phyloP scores from a whole-genome alignment of 345 rosid genomes.

The Syzygium grande region DNA sequence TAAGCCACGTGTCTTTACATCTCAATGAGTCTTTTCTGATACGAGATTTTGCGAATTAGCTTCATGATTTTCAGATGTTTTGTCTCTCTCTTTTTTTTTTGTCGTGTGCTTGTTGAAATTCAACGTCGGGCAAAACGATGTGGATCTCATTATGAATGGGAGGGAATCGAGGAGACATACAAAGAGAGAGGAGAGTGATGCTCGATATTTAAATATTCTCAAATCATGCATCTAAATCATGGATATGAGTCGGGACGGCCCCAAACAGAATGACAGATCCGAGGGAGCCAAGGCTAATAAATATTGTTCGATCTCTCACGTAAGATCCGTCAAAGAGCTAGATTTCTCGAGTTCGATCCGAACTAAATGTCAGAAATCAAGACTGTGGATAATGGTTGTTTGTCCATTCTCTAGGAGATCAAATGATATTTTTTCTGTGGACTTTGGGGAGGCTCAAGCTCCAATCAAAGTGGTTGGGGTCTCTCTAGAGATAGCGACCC shows the following conservation, averaged over 20 bases:
- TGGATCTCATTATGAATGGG: too few species aligned
- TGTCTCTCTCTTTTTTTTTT: too few species aligned
- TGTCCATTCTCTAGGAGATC: not conserved
- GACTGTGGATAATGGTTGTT: not conserved
- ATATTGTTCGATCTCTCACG: rapidly evolving
- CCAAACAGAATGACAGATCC: not conserved
- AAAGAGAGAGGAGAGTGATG: too few species aligned
- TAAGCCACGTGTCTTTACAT: not conserved
- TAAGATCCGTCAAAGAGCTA: not conserved
- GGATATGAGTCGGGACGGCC: rapidly evolving
- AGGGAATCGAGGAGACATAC: too few species aligned
- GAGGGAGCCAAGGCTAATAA: not conserved
- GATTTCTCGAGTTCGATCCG: not conserved
- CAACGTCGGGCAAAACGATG: too few species aligned
- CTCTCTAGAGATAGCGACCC: not conserved
- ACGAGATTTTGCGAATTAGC: not conserved
- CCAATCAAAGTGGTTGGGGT: not conserved
- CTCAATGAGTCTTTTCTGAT: rapidly evolving
- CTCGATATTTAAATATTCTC: not conserved
- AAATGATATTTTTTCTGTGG: not conserved
- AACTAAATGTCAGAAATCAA: not conserved
- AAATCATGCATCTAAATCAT: not conserved
- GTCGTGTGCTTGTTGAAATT: too few species aligned
- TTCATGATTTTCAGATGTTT: too few species aligned
- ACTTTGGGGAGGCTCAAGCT: not conserved